Base-by-base conservation (phyloP, 805 yeast genomes). In the Metschnikowia anglica region DNA sequence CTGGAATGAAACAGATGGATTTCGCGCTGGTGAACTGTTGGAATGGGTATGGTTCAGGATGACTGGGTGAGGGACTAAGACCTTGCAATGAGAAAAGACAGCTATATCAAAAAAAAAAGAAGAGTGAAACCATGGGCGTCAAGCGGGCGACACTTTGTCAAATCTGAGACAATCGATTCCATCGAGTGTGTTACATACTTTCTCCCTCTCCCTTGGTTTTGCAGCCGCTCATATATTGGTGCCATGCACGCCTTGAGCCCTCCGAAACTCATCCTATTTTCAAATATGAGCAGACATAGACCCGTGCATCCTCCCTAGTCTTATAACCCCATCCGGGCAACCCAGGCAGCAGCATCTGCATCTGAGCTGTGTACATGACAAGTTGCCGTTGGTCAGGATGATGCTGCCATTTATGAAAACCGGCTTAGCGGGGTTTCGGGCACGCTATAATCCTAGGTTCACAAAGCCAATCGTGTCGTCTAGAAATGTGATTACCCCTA, bases 401-500 rank as follows among this genome's bases (percentile, higher is more conserved):
- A 36, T 41, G 45, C 41, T 31, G 37, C 34, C 37, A 16, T 16
- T 41, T 24, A 19, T 41, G 9, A 29, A 40, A 25, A 17, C 24
- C 8, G 32, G 44, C 8, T 15, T 30, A 5, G 9, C 28, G 9
- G 44, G 44, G 21, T 23, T 41, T 15, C 27, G 37, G 21, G 24
- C 12, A 5, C 41, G 37, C 27, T 16, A 27, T 4, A 24, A 19
- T 19, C 16, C 28, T 7, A 16, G 37, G 10, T 26, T 25, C 28
- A 18, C 18, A 13, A 37, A 30, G 28, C 48, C 31, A 10, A 18
- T 41, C 2, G 19, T 12, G 7, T 19, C 37, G 6, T 5, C 39
- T 12, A 17, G 49, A 24, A 37, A 41, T 21, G 66, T 68, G 42
- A 79, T 81, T 48, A 84, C 90, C 0, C 80, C 88, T 2, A 80